Evolutionary conservation across 2,329 filamentous ascomycete species (phyloP).

Genomic region (Aspergillus flavus): DNA sequence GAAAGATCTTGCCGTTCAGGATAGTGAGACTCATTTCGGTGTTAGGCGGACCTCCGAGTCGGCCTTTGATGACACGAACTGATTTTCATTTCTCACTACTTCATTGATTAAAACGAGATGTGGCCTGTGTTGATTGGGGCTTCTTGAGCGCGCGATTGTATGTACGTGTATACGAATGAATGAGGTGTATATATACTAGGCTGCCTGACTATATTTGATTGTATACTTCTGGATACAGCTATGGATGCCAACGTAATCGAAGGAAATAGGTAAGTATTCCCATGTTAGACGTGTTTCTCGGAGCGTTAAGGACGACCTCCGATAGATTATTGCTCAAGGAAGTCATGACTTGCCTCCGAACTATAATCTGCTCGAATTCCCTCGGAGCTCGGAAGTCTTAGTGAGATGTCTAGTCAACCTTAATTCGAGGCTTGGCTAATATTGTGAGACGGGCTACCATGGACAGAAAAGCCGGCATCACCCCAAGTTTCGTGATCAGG

Average conservation of each 20-base stretch:
- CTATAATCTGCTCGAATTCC: neutral
- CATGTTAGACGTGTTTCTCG: neutral
- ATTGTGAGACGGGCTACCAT: too few relatives aligned
- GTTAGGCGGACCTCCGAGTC: conserved; percentile 45
- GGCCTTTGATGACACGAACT: conserved; percentile 21
- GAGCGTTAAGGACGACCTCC: neutral
- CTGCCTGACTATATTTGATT: neutral
- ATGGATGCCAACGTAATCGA: neutral
- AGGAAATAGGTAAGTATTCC: neutral
- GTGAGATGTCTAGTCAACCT: neutral
- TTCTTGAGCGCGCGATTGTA: neutral
- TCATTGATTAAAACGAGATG: neutral
- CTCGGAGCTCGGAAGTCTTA: neutral
- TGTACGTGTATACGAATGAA: neutral
- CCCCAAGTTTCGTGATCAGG: too few relatives aligned
- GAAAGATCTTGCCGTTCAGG: conserved; percentile 64
- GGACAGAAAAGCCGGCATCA: too few relatives aligned
- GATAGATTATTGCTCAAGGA: neutral
- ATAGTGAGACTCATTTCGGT: conserved; percentile 69
- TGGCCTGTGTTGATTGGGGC: neutral
- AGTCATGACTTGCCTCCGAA: neutral
- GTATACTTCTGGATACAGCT: neutral
- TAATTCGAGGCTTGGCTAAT: neutral
- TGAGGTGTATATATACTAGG: neutral
- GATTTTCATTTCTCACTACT: neutral